Evolutionary conservation across 495 filamentous ascomycete species (phyloP).

Genomic region (Trichodelitschia bisporula): DNA sequence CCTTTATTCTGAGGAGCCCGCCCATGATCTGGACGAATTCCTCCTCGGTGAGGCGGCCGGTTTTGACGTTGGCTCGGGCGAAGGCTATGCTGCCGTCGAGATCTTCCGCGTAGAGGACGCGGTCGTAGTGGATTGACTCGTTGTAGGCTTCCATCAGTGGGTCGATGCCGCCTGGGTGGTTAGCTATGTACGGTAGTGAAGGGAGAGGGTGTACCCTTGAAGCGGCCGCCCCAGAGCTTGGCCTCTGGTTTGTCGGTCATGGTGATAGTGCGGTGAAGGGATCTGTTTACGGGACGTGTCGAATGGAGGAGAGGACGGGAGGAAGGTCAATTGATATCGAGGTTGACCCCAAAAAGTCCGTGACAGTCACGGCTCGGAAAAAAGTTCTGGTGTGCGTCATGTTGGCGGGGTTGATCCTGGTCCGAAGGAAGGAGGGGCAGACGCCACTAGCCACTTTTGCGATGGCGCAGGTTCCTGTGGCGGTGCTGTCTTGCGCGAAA

Average conservation of each 20-base stretch:
- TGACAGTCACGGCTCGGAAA: too few relatives aligned
- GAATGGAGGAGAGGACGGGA: too few relatives aligned
- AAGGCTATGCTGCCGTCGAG: constrained; percentile 64
- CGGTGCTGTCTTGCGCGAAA: too few relatives aligned
- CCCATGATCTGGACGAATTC: constrained; percentile 58
- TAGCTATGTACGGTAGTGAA: constrained; percentile 10
- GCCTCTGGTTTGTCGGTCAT: constrained; percentile 18
- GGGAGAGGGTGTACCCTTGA: constrained; percentile 31
- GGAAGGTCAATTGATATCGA: too few relatives aligned
- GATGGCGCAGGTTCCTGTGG: too few relatives aligned
- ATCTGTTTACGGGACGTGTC: too few relatives aligned
- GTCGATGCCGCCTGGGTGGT: constrained; percentile 42
- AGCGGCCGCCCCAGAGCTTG: constrained; percentile 66
- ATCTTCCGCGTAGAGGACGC: constrained; percentile 58
- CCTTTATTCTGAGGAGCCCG: constrained; percentile 42
- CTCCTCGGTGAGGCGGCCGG: constrained; percentile 42
- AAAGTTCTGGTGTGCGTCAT: too few relatives aligned
- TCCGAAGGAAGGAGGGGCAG: too few relatives aligned
- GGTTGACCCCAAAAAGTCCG: too few relatives aligned
- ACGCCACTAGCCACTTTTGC: too few relatives aligned
- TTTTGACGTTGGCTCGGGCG: constrained; percentile 60
- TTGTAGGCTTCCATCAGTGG: constrained; percentile 81
- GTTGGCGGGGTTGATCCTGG: too few relatives aligned
- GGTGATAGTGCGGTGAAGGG: too few relatives aligned
- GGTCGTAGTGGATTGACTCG: constrained; percentile 65